Percentiles rank a stretch among this genome's conserved stretches.
These are phyloP conservation scores for Puccinia horiana DNA, from an alignment of 1,284 basidiomycete genomes.

Conservation along the genomic window DNA sequence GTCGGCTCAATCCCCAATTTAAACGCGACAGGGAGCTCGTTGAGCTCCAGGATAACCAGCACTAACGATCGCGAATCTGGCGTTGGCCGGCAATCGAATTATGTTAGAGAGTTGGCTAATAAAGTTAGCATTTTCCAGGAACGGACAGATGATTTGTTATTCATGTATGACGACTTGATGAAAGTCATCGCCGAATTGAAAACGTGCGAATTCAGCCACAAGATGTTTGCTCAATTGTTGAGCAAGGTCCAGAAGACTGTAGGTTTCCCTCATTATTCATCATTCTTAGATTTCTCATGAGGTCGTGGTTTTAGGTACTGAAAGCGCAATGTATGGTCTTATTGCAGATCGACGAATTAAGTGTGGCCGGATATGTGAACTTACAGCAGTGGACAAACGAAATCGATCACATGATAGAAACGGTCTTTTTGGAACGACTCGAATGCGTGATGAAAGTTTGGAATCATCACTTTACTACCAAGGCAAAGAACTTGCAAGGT, in stretches of 20 bases:
- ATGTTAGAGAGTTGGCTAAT: constrained; percentile 91
- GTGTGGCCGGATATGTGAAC: constrained; percentile 94
- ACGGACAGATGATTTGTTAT: constrained; percentile 89
- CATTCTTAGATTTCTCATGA: neutral
- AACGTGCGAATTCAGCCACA: constrained; percentile 78
- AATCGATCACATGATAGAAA: constrained; percentile 82
- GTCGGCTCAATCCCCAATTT: constrained; percentile 65
- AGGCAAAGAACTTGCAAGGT: constrained; percentile 20
- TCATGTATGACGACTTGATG: constrained; percentile 81
- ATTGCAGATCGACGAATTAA: constrained; percentile 81
- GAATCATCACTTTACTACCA: constrained; percentile 74
- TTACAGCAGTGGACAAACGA: constrained; percentile 93
- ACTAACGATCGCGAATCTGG: constrained; percentile 69
- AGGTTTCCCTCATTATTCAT: constrained; percentile 55
- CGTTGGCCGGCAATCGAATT: constrained; percentile 77
- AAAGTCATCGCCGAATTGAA: constrained; percentile 81
- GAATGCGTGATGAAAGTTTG: constrained; percentile 78
- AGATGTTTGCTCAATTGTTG: constrained; percentile 77
- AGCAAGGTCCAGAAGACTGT: constrained; percentile 82
- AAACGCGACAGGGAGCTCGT: neutral
- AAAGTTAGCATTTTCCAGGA: constrained; percentile 71
- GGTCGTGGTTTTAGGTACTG: neutral
- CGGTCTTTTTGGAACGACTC: constrained; percentile 75
- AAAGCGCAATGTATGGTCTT: neutral
- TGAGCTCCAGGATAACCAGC: constrained; percentile 65